These are phyloP conservation scores for Chalciporus piperatoides DNA, from an alignment of 1,284 basidiomycete species.

Conservation along the genomic window DNA sequence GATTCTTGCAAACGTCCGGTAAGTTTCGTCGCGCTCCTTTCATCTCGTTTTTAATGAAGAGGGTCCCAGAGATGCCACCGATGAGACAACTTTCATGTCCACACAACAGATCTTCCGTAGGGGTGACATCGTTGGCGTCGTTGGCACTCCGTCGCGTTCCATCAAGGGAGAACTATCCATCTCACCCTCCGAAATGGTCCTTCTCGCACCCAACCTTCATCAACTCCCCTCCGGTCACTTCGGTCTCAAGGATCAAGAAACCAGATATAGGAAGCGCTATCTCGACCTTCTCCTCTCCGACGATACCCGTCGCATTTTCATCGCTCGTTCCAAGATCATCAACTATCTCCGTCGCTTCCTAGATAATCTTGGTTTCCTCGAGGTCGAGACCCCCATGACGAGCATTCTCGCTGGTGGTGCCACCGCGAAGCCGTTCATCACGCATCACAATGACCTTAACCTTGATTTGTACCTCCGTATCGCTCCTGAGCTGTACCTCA, in stretches of 20 bases:
- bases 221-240: conserved; percentile 90
- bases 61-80: conserved; percentile 58
- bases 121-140: conserved; percentile 95
- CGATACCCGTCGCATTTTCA: conserved; percentile 86
- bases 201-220: conserved; percentile 95
- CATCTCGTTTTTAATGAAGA: neutral
- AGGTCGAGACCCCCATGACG: conserved; percentile 99
- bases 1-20: conserved; percentile 92
- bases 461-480: conserved; percentile 98
- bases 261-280: conserved; percentile 97
- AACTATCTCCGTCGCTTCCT: conserved; percentile 92
- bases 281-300: conserved; percentile 97
- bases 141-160: conserved; percentile 86
- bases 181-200: conserved; percentile 75
- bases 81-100: conserved; percentile 68
- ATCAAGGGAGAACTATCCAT: conserved; percentile 97
- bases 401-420: conserved; percentile 96
- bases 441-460: conserved; percentile 98
- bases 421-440: conserved; percentile 98
- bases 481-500: conserved; percentile 97
- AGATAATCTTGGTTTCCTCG: conserved; percentile 92
- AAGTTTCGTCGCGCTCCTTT: conserved; percentile 30
- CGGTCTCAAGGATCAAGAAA: conserved; percentile 95
- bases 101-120: conserved; percentile 88
- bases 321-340: conserved; percentile 85